phyloP scores from a whole-genome alignment of 768 basidiomycete genomes.

The Termitomyces heimii region DNA sequence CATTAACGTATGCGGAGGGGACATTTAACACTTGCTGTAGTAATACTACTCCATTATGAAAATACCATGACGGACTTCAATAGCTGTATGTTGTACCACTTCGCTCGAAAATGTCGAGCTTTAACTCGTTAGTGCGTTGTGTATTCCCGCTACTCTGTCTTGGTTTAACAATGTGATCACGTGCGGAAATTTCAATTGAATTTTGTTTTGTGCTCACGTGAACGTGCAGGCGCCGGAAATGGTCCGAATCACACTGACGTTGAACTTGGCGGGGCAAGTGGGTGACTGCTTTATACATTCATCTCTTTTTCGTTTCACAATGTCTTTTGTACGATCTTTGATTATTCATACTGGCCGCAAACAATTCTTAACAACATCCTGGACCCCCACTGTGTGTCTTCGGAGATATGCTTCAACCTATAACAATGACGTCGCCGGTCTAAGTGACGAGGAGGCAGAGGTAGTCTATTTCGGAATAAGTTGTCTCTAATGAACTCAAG shows the following conservation, averaged over 20 bases:
- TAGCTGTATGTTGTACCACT: neutral
- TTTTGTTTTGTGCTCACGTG: too few relatives aligned
- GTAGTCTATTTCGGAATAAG: conserved; percentile 30
- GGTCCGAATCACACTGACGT: conserved; percentile 7
- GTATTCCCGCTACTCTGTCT: too few relatives aligned
- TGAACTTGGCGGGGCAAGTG: neutral
- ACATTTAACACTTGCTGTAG: neutral
- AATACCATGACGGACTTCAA: neutral
- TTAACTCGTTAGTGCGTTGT: too few relatives aligned
- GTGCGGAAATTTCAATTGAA: too few relatives aligned
- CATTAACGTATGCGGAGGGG: neutral
- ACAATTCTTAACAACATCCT: neutral
- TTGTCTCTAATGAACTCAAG: neutral
- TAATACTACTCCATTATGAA: neutral
- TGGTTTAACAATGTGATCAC: too few relatives aligned
- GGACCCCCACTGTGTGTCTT: neutral
- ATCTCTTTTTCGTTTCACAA: neutral
- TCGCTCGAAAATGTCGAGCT: neutral
- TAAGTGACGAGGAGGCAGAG: conserved; percentile 77
- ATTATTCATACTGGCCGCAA: neutral
- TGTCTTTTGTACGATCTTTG: conserved; percentile 11
- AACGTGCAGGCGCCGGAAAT: conserved; percentile 10
- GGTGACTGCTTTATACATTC: neutral
- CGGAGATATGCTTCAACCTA: conserved; percentile 52
- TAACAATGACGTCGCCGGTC: conserved; percentile 65